Evolutionary conservation across 202 grass and related monocot genomes (phyloP).

Genomic region (Zizania palustris): DNA sequence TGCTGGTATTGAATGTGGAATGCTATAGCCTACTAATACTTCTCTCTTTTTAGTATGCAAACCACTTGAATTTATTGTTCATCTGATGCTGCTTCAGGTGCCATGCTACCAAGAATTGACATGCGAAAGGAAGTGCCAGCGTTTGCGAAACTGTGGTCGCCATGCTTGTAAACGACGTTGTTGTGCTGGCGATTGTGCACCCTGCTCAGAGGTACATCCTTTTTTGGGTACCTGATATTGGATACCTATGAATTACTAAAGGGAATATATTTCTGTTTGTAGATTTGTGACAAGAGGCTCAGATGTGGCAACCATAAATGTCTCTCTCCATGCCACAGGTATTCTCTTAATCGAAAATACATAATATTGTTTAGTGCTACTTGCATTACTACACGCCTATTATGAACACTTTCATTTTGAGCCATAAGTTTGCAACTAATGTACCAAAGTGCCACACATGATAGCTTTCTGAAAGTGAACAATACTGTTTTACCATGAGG

Average conservation of each 20-base stretch:
- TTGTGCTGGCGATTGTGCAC: slow-evolving; percentile 77
- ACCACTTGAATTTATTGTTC: slow-evolving; percentile 7
- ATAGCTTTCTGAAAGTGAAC: background rate
- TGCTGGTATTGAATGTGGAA: background rate
- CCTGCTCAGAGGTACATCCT: slow-evolving; percentile 71
- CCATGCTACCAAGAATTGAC: slow-evolving; percentile 98
- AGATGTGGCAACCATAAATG: slow-evolving; percentile 97
- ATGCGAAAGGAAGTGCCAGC: slow-evolving; percentile 94
- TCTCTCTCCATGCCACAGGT: slow-evolving; percentile 94
- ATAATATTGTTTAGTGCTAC: background rate
- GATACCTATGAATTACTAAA: slow-evolving; percentile 27
- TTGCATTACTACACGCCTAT: background rate
- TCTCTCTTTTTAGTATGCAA: slow-evolving; percentile 18
- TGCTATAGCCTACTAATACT: background rate
- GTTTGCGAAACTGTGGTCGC: slow-evolving; percentile 67
- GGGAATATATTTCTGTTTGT: slow-evolving; percentile 35
- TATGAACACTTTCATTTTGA: slow-evolving; percentile 11
- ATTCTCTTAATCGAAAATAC: slow-evolving; percentile 24
- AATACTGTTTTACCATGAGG: background rate
- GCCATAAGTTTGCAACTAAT: background rate
- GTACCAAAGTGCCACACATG: background rate
- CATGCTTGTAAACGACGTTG: slow-evolving; percentile 94
- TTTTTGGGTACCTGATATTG: background rate
- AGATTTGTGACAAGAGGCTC: slow-evolving; percentile 86
- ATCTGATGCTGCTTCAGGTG: slow-evolving; percentile 58